Conservation (phyloP, 441 rosid genomes). For the Populus trichocarpa region DNA sequence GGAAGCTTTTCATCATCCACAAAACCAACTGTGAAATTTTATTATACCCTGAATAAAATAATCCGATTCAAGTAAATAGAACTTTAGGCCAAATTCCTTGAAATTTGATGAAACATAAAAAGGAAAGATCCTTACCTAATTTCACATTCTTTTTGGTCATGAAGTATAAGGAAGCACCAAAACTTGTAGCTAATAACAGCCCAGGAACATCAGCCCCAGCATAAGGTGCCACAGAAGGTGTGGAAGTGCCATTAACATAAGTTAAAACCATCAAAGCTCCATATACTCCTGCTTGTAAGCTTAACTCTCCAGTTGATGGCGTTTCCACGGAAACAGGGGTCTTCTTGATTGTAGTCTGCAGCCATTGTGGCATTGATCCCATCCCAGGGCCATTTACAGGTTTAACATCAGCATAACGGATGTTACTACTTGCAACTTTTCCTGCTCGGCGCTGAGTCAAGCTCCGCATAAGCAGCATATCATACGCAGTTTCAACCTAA, state of each 20-base stretch:
- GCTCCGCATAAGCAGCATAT: constrained; percentile 95
- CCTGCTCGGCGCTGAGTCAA: constrained; percentile 87
- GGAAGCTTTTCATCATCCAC: neutral
- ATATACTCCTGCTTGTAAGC: constrained; percentile 84
- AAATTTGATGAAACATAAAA: neutral
- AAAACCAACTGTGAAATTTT: neutral
- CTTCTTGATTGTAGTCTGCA: constrained; percentile 54
- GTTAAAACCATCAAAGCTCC: constrained; percentile 86
- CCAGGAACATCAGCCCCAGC: constrained; percentile 87
- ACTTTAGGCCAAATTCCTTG: neutral
- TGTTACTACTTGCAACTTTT: constrained; percentile 65
- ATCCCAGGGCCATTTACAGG: constrained; percentile 43
- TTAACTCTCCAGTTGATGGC: constrained; percentile 65
- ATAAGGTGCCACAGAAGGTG: constrained; percentile 41
- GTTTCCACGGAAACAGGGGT: constrained; percentile 57
- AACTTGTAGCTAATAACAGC: constrained; percentile 69
- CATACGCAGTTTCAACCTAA: constrained; percentile 96
- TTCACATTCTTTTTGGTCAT: constrained; percentile 79
- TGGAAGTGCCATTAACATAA: constrained; percentile 69
- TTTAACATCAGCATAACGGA: constrained; percentile 93
- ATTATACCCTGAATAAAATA: neutral
- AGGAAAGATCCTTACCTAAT: constrained; percentile 52
- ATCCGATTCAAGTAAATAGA: neutral
- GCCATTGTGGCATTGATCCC: constrained; percentile 71
- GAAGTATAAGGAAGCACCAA: constrained; percentile 92